A percentile compares a stretch with the other conserved stretches of the same genome.
phyloP scores from a whole-genome alignment of 2,329 filamentous ascomycete species.

The Amauroascus niger region DNA sequence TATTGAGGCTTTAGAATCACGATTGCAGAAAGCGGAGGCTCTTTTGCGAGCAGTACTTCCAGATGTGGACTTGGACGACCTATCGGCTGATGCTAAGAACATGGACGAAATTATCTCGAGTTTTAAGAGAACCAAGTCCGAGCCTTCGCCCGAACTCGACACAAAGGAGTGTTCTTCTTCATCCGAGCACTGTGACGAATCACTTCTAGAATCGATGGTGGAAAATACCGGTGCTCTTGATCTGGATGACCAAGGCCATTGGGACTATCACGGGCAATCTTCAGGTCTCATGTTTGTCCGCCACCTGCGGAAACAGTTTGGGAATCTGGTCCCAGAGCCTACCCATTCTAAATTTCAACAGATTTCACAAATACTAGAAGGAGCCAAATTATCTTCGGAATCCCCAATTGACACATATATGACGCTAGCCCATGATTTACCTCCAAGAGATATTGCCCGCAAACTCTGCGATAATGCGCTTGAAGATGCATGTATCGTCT shows the following conservation, averaged over 20 bases:
- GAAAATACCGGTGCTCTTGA: constrained; percentile 84
- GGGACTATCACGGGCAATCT: constrained; percentile 91
- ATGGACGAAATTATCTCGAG: constrained; percentile 48
- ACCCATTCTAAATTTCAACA: constrained; percentile 42
- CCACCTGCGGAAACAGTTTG: constrained; percentile 79
- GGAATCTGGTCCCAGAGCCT: constrained; percentile 54
- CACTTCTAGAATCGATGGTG: constrained; percentile 85
- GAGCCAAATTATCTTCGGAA: constrained; percentile 54
- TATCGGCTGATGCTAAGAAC: constrained; percentile 66
- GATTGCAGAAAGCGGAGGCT: constrained; percentile 72
- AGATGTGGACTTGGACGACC: constrained; percentile 74
- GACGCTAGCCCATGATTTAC: constrained; percentile 56
- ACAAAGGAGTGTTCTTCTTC: constrained; percentile 21
- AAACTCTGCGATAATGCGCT: constrained; percentile 51
- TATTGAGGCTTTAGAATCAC: constrained; percentile 76
- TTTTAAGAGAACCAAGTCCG: constrained; percentile 28
- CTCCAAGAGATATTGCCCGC: constrained; percentile 50
- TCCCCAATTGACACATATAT: constrained; percentile 52
- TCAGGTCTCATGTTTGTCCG: constrained; percentile 83
- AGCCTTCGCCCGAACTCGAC: constrained; percentile 19
- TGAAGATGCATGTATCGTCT: constrained; percentile 52
- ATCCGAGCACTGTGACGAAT: constrained; percentile 49
- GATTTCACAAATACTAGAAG: constrained; percentile 55
- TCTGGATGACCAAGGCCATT: constrained; percentile 79
- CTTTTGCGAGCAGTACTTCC: constrained; percentile 71